Evolutionary conservation across 495 filamentous ascomycete species (phyloP).

Genomic region (Neohortaea acidophila): DNA sequence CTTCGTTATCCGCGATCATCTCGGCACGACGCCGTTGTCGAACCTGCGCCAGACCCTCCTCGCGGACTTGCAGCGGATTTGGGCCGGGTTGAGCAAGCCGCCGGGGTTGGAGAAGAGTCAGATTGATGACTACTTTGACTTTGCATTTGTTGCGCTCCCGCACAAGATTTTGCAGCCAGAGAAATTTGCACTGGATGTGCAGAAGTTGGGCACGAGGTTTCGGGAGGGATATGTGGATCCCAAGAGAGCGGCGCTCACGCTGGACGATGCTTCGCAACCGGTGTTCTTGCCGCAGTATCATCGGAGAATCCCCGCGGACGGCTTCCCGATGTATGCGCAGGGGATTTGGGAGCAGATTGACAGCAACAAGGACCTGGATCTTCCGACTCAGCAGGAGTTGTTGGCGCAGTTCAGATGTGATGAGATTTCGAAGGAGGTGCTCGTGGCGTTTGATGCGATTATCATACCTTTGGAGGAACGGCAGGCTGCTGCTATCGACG

Average conservation of each 20-base stretch:
- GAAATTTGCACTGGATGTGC: conserved; percentile 68
- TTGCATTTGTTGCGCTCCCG: conserved; percentile 86
- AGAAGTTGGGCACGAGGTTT: conserved; percentile 68
- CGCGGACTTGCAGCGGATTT: conserved; percentile 79
- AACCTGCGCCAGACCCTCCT: conserved; percentile 81
- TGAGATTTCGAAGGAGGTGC: conserved; percentile 78
- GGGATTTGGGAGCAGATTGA: conserved; percentile 97
- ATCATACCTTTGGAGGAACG: conserved; percentile 76
- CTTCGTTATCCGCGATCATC: conserved; percentile 95
- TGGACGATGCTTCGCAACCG: conserved; percentile 53
- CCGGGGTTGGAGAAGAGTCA: conserved; percentile 70
- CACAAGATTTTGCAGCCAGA: conserved; percentile 94
- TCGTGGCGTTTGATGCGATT: conserved; percentile 65
- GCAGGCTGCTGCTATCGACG: conserved; percentile 54
- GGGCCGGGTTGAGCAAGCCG: conserved; percentile 83
- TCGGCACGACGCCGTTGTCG: conserved; percentile 74
- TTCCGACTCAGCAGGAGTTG: conserved; percentile 92
- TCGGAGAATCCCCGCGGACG: conserved; percentile 86
- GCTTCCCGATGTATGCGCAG: conserved; percentile 80
- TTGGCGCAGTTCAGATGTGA: conserved; percentile 96
- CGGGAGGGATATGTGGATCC: conserved; percentile 56
- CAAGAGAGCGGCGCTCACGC: conserved; percentile 33
- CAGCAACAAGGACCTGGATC: conserved; percentile 92
- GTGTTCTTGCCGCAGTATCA: conserved; percentile 92
- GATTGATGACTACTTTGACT: conserved; percentile 96